phyloP scores from a whole-genome alignment of 169 alveolate species.

The Plasmodium inui region DNA sequence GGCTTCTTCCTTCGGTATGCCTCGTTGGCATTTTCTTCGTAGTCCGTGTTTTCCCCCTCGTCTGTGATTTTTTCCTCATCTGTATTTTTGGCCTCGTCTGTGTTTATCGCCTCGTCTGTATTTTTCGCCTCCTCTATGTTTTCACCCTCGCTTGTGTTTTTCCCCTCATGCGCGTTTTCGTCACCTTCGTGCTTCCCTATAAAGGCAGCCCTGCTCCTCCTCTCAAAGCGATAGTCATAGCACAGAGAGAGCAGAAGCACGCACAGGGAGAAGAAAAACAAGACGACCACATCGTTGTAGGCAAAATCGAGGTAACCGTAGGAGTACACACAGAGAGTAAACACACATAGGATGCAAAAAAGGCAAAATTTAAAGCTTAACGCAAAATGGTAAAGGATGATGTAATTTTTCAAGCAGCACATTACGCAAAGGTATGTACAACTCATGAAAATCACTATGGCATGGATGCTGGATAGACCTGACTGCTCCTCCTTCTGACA shows the following conservation, averaged over 20 bases:
- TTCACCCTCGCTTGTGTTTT: background rate
- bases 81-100: background rate
- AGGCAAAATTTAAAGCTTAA: conserved; percentile 29
- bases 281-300: background rate
- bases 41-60: background rate
- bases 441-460: background rate
- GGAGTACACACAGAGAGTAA: background rate
- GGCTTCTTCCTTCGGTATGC: background rate
- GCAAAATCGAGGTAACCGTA: background rate
- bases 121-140: background rate
- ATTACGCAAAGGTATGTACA: conserved; percentile 19
- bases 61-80: background rate
- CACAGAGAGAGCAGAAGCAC: conserved; percentile 11
- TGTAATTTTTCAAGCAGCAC: conserved; percentile 57
- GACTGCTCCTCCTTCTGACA: background rate
- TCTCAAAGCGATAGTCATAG: conserved; percentile 27
- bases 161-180: background rate
- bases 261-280: conserved; percentile 9
- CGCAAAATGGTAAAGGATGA: conserved; percentile 49
- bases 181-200: background rate
- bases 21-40: background rate
- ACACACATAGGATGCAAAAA: conserved; percentile 24
- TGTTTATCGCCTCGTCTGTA: background rate
- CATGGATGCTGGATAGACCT: background rate
- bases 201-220: background rate